Percentiles rank a stretch among this genome's conserved stretches.
phyloP scores from a whole-genome alignment of 768 basidiomycete species.

The Suillus lakei region DNA sequence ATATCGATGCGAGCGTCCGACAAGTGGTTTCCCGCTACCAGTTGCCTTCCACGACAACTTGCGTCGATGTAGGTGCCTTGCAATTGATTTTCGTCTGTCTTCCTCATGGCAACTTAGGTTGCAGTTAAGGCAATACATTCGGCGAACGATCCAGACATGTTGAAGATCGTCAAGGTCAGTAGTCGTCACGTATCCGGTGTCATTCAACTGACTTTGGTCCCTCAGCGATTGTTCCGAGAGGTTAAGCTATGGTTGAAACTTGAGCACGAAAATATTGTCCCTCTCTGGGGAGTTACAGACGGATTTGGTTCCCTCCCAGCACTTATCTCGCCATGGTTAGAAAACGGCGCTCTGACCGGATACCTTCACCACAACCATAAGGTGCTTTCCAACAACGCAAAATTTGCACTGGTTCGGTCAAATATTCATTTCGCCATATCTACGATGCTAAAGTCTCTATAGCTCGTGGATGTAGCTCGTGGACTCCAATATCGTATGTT shows the following conservation, averaged over 20 bases:
- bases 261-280: constrained; percentile 35
- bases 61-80: not conserved
- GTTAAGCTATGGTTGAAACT: constrained; percentile 35
- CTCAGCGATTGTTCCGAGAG: constrained; percentile 34
- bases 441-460: not conserved
- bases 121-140: not conserved
- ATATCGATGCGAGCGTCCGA: not conserved
- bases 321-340: constrained; percentile 41
- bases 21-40: not conserved
- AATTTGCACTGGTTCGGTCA: not conserved
- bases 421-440: not conserved
- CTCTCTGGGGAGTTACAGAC: constrained; percentile 29
- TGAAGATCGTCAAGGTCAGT: not conserved
- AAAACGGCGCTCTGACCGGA: constrained; percentile 28
- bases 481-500: constrained; percentile 1
- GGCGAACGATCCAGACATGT: not conserved
- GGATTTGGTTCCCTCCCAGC: constrained; percentile 36
- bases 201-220: not conserved
- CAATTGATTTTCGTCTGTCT: not conserved
- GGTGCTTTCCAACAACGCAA: not conserved
- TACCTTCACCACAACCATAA: constrained; percentile 25
- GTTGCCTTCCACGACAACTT: not conserved
- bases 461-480: not conserved
- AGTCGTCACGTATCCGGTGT: not conserved
- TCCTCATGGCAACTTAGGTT: not conserved